phyloP scores from a whole-genome alignment of 1,284 basidiomycete species.

The Cryptococcus jaspeensis region DNA sequence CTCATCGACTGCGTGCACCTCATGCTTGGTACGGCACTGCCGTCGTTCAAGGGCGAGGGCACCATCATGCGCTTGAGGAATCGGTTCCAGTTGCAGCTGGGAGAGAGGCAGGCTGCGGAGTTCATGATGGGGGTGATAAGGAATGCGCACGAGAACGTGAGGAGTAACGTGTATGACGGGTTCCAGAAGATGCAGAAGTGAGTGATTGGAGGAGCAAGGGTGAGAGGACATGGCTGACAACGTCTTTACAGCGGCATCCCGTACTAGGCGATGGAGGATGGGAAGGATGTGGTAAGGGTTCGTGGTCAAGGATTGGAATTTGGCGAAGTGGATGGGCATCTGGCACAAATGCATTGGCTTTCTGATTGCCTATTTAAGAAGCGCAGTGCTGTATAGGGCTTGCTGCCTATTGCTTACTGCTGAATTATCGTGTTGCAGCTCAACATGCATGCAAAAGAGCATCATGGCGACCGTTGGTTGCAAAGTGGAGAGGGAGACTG shows the following conservation, averaged over 20 bases:
- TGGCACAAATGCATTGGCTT: too few relatives aligned
- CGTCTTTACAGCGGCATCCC: constrained; percentile 31
- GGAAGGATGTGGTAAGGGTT: not conserved
- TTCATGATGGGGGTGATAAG: constrained; percentile 84
- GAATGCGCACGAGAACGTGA: constrained; percentile 91
- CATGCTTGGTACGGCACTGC: constrained; percentile 93
- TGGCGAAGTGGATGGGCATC: too few relatives aligned
- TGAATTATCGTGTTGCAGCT: too few relatives aligned
- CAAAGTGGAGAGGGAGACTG: too few relatives aligned
- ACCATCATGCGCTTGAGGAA: constrained; percentile 86
- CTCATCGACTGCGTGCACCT: constrained; percentile 83
- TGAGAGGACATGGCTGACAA: not conserved
- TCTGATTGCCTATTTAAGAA: too few relatives aligned
- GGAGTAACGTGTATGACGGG: constrained; percentile 89
- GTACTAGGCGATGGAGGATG: constrained; percentile 17
- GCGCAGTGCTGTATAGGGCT: too few relatives aligned
- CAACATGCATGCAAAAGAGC: too few relatives aligned
- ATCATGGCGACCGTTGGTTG: too few relatives aligned
- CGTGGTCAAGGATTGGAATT: too few relatives aligned
- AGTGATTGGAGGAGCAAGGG: constrained; percentile 32
- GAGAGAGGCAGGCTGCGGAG: constrained; percentile 87
- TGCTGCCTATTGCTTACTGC: too few relatives aligned
- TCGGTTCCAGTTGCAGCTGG: constrained; percentile 78
- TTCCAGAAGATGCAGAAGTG: constrained; percentile 56
- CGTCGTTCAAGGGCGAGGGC: constrained; percentile 92